A percentile compares a stretch with the other conserved stretches of the same genome.
Conservation (phyloP, 2,329 filamentous ascomycete species). For the Ophiocordyceps robertsii region DNA sequence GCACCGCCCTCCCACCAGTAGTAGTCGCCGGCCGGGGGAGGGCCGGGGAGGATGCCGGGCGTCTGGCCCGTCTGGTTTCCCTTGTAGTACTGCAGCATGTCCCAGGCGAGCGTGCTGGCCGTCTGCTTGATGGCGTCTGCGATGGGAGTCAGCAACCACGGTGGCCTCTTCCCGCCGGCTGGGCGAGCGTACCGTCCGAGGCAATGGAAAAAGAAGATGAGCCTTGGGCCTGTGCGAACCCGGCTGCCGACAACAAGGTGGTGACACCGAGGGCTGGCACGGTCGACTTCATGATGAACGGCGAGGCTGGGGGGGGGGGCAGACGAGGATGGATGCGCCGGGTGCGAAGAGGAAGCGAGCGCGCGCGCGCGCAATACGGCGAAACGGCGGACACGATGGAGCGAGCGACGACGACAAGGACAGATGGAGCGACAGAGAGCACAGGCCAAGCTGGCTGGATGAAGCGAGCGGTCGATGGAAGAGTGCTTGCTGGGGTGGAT, state of each 20-base stretch:
- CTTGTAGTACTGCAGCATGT: conserved; percentile 31
- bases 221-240: conserved; percentile 3
- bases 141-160: not conserved
- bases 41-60: conserved; percentile 34
- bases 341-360: not conserved
- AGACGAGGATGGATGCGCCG: not conserved
- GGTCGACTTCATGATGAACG: conserved; percentile 4
- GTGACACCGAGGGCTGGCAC: not conserved
- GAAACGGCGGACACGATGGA: not conserved
- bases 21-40: conserved; percentile 31
- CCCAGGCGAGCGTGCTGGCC: conserved; percentile 25
- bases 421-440: not conserved
- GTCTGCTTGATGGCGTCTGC: conserved; percentile 24
- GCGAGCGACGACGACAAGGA: not conserved
- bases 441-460: not conserved
- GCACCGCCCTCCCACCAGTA: conserved; percentile 57
- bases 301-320: not conserved
- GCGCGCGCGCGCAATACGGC: not conserved
- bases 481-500: no score
- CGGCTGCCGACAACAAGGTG: conserved; percentile 2
- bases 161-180: no score
- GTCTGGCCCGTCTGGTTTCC: conserved; percentile 29
- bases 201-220: conserved; percentile 3
- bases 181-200: conserved; percentile 2
- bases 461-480: not conserved